These are phyloP conservation scores for Barnettozyma botsteinii DNA, from an alignment of 805 yeast species.

Conservation along the genomic window DNA sequence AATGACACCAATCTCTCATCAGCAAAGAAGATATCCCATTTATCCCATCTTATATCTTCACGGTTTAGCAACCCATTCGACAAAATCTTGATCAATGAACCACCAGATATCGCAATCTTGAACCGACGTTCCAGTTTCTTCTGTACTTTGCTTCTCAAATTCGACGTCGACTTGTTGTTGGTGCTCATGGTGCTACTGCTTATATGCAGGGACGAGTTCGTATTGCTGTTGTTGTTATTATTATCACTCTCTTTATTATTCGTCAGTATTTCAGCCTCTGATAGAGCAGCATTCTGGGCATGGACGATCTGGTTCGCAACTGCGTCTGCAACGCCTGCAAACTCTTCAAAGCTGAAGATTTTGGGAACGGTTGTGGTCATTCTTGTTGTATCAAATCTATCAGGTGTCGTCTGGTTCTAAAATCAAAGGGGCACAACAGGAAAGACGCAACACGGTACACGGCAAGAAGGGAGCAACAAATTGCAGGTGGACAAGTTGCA, in stretches of 20 bases:
- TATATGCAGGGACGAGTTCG: slow-evolving; percentile 15
- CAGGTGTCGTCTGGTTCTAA: background rate
- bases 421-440: background rate
- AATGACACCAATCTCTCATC: slow-evolving; percentile 94
- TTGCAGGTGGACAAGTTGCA: no score
- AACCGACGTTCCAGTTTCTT: slow-evolving; percentile 55
- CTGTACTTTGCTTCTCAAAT: slow-evolving; percentile 12
- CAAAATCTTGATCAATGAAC: slow-evolving; percentile 81
- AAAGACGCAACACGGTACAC: background rate
- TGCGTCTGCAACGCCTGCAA: slow-evolving; percentile 89
- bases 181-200: no score
- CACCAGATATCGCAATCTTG: slow-evolving; percentile 89
- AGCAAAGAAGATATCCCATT: slow-evolving; percentile 95
- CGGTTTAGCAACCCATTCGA: slow-evolving; percentile 79
- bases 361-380: slow-evolving; percentile 95
- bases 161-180: slow-evolving; percentile 11
- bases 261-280: slow-evolving; percentile 6
- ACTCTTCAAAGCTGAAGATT: slow-evolving; percentile 87
- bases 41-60: slow-evolving; percentile 78
- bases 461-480: no score
- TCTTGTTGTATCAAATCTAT: background rate
- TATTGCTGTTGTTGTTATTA: slow-evolving; percentile 11
- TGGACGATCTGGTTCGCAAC: slow-evolving; percentile 91
- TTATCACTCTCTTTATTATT: slow-evolving; percentile 1
- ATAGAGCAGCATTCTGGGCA: slow-evolving; percentile 62